These are phyloP conservation scores for Cubamyces sp. DNA, from an alignment of 768 basidiomycete genomes.

Conservation along the genomic window DNA sequence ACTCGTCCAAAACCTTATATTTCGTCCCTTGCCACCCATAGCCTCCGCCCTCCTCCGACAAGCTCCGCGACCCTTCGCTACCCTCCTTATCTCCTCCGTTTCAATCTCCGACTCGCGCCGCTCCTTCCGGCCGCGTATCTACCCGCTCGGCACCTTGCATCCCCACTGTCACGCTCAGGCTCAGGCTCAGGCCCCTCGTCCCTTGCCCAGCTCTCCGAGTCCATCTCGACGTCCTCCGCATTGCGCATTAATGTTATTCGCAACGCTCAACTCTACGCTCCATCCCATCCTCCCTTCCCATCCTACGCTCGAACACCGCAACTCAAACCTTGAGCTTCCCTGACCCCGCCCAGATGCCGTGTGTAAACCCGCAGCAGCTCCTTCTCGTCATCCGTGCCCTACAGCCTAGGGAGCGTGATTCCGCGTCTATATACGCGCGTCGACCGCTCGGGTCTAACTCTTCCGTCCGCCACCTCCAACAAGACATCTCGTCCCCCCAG, in stretches of 20 bases:
- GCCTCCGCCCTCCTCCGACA: background rate
- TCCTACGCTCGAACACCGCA: background rate
- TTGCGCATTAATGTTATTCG: background rate
- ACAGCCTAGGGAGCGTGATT: no score
- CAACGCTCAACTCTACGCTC: background rate
- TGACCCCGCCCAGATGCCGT: background rate
- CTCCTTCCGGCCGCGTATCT: background rate
- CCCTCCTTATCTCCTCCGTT: conserved; percentile 16
- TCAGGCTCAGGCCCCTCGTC: no score
- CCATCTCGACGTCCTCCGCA: no score
- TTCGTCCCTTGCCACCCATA: background rate
- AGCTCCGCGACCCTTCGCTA: conserved; percentile 11
- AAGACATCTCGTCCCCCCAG: background rate
- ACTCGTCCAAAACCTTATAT: background rate
- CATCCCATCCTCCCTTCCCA: background rate
- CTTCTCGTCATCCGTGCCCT: no score
- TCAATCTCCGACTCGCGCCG: conserved; percentile 8
- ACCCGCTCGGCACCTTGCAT: background rate
- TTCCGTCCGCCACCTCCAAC: background rate
- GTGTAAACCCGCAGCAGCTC: no score
- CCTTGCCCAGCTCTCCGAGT: no score
- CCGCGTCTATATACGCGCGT: no score
- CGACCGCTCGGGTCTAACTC: background rate
- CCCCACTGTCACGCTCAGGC: background rate
- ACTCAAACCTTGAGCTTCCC: conserved; percentile 11